phyloP scores from a whole-genome alignment of 306 rosid genomes.

The Echinosophora koreensis region DNA sequence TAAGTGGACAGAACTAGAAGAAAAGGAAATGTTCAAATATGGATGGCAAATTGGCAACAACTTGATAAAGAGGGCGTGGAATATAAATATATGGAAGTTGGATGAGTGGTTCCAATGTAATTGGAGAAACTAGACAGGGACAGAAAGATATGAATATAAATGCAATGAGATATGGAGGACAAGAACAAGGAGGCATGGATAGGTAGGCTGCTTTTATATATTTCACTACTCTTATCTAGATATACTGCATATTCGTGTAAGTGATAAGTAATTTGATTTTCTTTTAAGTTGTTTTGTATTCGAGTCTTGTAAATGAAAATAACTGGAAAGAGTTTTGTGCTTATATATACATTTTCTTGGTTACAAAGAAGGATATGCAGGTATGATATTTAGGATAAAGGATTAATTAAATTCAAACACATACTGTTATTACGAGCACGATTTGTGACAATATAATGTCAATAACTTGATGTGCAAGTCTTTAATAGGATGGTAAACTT shows the following conservation, averaged over 20 bases:
- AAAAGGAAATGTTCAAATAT: neutral
- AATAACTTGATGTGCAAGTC: neutral
- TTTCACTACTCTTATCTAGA: no score
- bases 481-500: no score
- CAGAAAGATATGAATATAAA: neutral
- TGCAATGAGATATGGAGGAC: neutral
- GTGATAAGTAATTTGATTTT: no score
- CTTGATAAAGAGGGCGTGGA: neutral
- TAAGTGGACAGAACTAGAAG: neutral
- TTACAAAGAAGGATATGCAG: slow-evolving; percentile 1
- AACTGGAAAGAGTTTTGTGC: no score
- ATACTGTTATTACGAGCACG: neutral
- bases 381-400: neutral
- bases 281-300: no score
- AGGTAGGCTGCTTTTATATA: no score
- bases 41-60: neutral
- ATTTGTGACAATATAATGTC: neutral
- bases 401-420: neutral
- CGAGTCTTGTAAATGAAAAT: no score
- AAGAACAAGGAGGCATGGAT: neutral
- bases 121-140: neutral
- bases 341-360: no score
- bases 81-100: neutral
- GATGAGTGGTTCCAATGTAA: slow-evolving; percentile 47
- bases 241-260: no score